Percentiles rank a stretch among this genome's conserved stretches.
Conservation (phyloP, 768 basidiomycete genomes). For the Boletus bicolor region DNA sequence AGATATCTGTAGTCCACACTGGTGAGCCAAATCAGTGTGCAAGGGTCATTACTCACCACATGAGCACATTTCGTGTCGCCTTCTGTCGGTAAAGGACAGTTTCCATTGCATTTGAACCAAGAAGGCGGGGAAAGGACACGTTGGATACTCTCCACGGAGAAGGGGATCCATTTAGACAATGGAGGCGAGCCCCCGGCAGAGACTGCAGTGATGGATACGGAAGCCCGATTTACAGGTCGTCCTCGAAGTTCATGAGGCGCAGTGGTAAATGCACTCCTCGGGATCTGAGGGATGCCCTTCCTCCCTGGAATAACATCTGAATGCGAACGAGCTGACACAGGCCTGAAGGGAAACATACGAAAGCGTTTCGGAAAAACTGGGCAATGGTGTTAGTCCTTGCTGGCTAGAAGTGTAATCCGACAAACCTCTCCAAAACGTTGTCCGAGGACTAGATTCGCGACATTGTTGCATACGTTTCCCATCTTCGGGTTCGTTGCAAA, state of each 20-base stretch:
- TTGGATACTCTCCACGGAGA: neutral
- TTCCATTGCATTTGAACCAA: conserved; percentile 19
- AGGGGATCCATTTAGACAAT: conserved; percentile 10
- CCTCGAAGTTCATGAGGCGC: conserved; percentile 4
- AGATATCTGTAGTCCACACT: conserved; percentile 17
- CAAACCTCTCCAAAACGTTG: conserved; percentile 14
- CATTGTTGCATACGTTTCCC: neutral
- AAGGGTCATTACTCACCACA: conserved; percentile 19
- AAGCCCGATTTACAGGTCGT: conserved; percentile 10
- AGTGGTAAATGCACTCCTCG: neutral
- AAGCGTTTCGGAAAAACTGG: conserved; percentile 7
- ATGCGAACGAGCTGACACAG: neutral
- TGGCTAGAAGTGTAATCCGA: neutral
- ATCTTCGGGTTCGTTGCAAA: conserved; percentile 21
- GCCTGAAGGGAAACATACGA: conserved; percentile 1
- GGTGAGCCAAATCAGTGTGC: neutral
- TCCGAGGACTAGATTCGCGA: neutral
- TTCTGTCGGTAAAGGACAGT: conserved; percentile 5
- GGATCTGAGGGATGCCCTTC: neutral
- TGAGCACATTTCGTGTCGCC: conserved; percentile 11
- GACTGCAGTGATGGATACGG: conserved; percentile 9
- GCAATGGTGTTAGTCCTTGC: neutral
- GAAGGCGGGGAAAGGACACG: conserved; percentile 23
- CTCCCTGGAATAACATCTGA: conserved; percentile 2
- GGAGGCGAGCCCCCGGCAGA: conserved; percentile 20